Evolutionary conservation across 1,139 yeast species (phyloP).

Genomic region (Chernovozyma aurita): DNA sequence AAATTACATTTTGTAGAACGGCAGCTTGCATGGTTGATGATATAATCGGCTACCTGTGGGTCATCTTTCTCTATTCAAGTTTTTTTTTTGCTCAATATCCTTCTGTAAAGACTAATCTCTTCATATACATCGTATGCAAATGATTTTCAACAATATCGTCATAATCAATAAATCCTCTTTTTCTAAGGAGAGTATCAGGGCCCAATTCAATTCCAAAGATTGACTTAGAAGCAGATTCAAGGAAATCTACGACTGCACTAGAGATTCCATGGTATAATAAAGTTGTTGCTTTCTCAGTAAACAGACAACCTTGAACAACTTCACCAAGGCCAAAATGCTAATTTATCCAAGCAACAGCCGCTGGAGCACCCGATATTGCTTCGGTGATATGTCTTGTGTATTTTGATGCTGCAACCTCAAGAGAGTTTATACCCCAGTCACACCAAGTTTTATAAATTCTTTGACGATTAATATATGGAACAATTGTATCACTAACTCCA

Average conservation of each 20-base stretch:
- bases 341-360: slow-evolving; percentile 12
- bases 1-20: too few species aligned
- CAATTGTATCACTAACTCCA: slow-evolving; percentile 15
- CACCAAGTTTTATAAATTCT: slow-evolving; percentile 15
- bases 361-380: slow-evolving; percentile 12
- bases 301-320: slow-evolving; percentile 10
- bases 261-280: slow-evolving; percentile 11
- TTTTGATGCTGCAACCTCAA: slow-evolving; percentile 12
- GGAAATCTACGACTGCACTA: slow-evolving; percentile 2
- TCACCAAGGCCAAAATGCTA: slow-evolving; percentile 1
- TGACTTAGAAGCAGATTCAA: slow-evolving; percentile 3
- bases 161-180: neutral
- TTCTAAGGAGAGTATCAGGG: neutral
- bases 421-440: slow-evolving; percentile 11
- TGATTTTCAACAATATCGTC: neutral
- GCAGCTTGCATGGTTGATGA: too few species aligned
- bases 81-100: too few species aligned
- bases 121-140: too few species aligned
- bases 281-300: slow-evolving; percentile 9
- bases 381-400: slow-evolving; percentile 12
- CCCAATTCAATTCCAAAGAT: slow-evolving; percentile 5
- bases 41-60: too few species aligned
- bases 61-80: too few species aligned
- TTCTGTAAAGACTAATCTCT: too few species aligned
- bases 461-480: slow-evolving; percentile 12